Percentiles rank a stretch among this genome's conserved stretches.
phyloP scores from a whole-genome alignment of 2,329 filamentous ascomycete genomes.

The Venturia effusa region DNA sequence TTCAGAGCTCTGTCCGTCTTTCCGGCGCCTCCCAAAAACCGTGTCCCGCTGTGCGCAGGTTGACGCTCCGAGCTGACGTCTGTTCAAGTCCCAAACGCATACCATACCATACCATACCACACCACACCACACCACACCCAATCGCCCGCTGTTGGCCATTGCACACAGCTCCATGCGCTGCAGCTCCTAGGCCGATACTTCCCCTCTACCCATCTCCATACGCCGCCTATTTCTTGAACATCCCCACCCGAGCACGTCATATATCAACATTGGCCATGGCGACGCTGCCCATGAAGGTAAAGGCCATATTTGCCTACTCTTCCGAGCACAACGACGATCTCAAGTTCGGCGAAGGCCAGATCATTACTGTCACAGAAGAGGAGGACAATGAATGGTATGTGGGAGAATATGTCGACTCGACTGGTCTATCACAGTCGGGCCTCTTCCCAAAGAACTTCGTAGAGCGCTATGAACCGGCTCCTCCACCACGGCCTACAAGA shows the following conservation, averaged over 20 bases:
- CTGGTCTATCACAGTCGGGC: constrained; percentile 66
- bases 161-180: not conserved
- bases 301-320: constrained; percentile 87
- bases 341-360: constrained; percentile 70
- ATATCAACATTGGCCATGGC: constrained; percentile 24
- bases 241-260: not conserved
- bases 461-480: constrained; percentile 84
- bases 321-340: constrained; percentile 94
- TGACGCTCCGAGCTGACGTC: constrained; percentile 1
- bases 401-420: constrained; percentile 72
- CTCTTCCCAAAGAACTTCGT: constrained; percentile 97
- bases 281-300: constrained; percentile 74
- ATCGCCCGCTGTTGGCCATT: not conserved
- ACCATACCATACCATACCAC: not conserved
- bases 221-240: not conserved
- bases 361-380: constrained; percentile 86
- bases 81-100: not conserved
- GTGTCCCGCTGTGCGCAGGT: not conserved
- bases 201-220: not conserved
- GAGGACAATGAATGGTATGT: constrained; percentile 93
- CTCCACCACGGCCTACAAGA: constrained; percentile 75
- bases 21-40: not conserved
- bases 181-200: not conserved
- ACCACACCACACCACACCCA: not conserved
- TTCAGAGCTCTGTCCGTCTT: not conserved